A percentile compares a stretch with the other conserved stretches of the same genome.
These are phyloP conservation scores for Solanum commersonii DNA, from an alignment of 257 asterid genomes.

Conservation along the genomic window DNA sequence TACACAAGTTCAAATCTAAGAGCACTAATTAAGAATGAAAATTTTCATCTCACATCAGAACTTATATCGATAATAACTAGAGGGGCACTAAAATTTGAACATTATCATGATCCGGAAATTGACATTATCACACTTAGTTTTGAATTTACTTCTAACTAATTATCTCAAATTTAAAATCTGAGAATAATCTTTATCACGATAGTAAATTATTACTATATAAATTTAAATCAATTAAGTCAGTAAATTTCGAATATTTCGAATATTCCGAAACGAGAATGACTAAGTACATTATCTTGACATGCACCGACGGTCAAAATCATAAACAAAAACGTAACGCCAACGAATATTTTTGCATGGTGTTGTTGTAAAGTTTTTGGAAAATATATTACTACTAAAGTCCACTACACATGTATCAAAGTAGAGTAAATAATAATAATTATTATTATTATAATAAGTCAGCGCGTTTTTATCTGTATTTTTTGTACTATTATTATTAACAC, in stretches of 20 bases:
- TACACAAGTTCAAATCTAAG: too few relatives aligned
- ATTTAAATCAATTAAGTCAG: fast-evolving
- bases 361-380: not conserved
- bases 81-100: not conserved
- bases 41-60: too few relatives aligned
- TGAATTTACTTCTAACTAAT: not conserved
- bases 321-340: too few relatives aligned
- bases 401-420: not conserved
- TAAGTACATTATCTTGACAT: not conserved
- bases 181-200: not conserved
- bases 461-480: not conserved
- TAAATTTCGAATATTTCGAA: too few relatives aligned
- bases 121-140: not conserved
- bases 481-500: not conserved
- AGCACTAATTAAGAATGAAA: too few relatives aligned
- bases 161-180: not conserved
- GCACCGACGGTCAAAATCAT: not conserved
- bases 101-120: not conserved
- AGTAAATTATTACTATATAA: not conserved
- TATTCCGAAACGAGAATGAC: too few relatives aligned
- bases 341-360: not conserved
- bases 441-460: not conserved
- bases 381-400: not conserved
- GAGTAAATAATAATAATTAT: not conserved
- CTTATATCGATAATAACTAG: not conserved